These are phyloP conservation scores for Kwoniella mangroviensis DNA, from an alignment of 768 basidiomycete genomes.

Conservation along the genomic window DNA sequence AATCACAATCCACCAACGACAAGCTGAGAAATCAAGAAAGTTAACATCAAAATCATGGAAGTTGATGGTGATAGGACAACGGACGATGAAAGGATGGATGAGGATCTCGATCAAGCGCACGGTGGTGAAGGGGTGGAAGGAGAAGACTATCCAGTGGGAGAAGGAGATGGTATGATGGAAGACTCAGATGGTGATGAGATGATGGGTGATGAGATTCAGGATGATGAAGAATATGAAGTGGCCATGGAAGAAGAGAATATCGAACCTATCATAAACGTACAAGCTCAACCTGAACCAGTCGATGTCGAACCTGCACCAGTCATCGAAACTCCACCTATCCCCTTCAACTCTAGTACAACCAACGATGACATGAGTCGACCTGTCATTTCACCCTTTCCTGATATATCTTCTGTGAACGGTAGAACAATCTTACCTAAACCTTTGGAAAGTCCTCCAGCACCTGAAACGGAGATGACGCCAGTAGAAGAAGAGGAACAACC, in stretches of 20 bases:
- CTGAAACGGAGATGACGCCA: constrained; percentile 33
- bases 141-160: constrained; percentile 16
- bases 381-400: constrained; percentile 12
- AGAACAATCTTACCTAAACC: constrained; percentile 2
- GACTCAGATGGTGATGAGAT: constrained; percentile 26
- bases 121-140: neutral
- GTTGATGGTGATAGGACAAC: constrained; percentile 19
- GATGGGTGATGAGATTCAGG: constrained; percentile 23
- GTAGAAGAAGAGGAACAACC: constrained; percentile 18
- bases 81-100: constrained; percentile 28
- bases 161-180: constrained; percentile 10
- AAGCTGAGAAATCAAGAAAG: neutral
- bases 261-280: constrained; percentile 9
- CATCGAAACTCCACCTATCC: constrained; percentile 4
- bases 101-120: constrained; percentile 4
- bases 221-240: constrained; percentile 27
- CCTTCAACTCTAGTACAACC: constrained; percentile 1
- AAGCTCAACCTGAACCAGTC: constrained; percentile 8
- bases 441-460: constrained; percentile 21
- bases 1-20: too few relatives aligned
- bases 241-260: constrained; percentile 19
- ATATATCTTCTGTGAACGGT: constrained; percentile 1
- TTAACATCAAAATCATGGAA: neutral
- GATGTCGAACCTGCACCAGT: neutral
- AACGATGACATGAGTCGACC: neutral